A percentile compares a stretch with the other conserved stretches of the same genome.
Evolutionary conservation across 2,329 filamentous ascomycete genomes (phyloP).

Genomic region (Epichloe aotearoae): DNA sequence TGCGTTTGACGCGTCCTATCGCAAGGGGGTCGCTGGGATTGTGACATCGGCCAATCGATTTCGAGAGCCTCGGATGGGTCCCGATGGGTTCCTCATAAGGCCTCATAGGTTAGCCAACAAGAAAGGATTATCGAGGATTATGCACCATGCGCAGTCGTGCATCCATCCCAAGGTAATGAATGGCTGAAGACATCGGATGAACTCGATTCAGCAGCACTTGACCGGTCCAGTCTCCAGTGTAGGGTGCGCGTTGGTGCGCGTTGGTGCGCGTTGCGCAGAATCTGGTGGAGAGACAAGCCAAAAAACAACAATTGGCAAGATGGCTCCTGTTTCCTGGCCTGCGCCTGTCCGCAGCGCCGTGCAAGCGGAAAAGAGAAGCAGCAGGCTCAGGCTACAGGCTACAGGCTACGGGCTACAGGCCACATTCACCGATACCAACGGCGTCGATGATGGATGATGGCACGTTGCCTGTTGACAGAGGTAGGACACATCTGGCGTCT

Average conservation of each 20-base stretch:
- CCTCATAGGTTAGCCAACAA: not conserved
- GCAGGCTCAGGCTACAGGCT: not conserved
- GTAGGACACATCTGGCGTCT: not conserved
- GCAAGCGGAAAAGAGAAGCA: not conserved
- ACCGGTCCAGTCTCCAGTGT: not conserved
- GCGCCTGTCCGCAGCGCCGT: not conserved
- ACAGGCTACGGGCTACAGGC: not conserved
- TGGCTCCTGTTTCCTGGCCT: not conserved
- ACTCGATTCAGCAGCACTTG: not conserved
- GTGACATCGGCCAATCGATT: not conserved
- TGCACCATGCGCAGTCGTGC: not conserved
- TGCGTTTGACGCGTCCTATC: not conserved
- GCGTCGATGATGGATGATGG: not conserved
- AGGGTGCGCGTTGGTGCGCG: too few species aligned
- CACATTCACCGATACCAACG: not conserved
- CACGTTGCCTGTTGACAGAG: not conserved
- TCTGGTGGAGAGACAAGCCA: too few species aligned
- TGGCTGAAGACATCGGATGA: not conserved
- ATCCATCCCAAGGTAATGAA: not conserved
- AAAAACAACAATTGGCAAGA: too few species aligned
- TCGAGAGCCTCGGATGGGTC: not conserved
- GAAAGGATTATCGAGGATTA: not conserved
- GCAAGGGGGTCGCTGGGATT: not conserved
- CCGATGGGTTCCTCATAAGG: not conserved
- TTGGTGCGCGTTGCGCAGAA: too few species aligned